A percentile compares a stretch with the other conserved stretches of the same genome.
Conservation (phyloP, 371 early-diverging fungal species). For the Spraguea lophii region DNA sequence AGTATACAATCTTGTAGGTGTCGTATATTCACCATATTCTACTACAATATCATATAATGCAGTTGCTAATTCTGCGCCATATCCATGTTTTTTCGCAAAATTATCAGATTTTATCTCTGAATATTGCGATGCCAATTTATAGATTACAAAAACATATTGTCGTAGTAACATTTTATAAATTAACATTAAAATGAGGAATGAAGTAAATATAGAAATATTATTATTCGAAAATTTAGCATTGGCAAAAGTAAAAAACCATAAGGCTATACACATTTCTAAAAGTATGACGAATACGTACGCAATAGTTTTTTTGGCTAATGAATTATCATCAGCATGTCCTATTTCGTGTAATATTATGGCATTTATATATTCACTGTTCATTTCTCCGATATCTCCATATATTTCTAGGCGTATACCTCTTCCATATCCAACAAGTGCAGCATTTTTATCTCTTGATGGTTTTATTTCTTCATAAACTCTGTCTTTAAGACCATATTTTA, state of each 20-base stretch:
- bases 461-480: conserved; percentile 32
- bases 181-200: conserved; percentile 33
- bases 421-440: conserved; percentile 43
- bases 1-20: conserved; percentile 39
- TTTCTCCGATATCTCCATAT: conserved; percentile 38
- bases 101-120: conserved; percentile 45
- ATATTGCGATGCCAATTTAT: conserved; percentile 40
- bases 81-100: conserved; percentile 38
- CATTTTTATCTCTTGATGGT: conserved; percentile 26
- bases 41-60: conserved; percentile 39
- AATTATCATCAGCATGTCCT: conserved; percentile 44
- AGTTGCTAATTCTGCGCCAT: conserved; percentile 22
- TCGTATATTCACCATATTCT: conserved; percentile 15
- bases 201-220: conserved; percentile 17
- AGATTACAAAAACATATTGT: conserved; percentile 33
- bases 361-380: conserved; percentile 25
- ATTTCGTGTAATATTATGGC: conserved; percentile 46
- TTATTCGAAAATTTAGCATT: conserved; percentile 18
- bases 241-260: conserved; percentile 18
- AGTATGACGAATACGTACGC: conserved; percentile 23
- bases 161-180: conserved; percentile 30
- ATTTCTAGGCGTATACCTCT: conserved; percentile 34
- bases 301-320: conserved; percentile 39
- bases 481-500: conserved; percentile 19
- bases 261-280: conserved; percentile 24